phyloP scores from a whole-genome alignment of 352 stramenopile genomes.

The Phytophthora palmivora region DNA sequence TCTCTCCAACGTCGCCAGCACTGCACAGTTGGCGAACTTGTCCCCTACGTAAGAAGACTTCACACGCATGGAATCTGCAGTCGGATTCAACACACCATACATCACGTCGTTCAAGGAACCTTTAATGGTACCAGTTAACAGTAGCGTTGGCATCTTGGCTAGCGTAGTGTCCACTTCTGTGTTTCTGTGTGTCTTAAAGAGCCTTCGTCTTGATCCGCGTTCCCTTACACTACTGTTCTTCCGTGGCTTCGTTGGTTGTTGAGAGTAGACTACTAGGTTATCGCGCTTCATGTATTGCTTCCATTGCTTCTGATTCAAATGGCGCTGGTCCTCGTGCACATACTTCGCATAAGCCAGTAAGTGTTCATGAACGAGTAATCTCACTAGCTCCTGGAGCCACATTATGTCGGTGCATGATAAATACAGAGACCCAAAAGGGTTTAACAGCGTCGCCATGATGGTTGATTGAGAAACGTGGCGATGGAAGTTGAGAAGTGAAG shows the following conservation, averaged over 20 bases:
- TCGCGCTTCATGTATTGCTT: conserved; percentile 28
- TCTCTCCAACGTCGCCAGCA: conserved; percentile 41
- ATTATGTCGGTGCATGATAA: conserved; percentile 27
- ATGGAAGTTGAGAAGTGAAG: conserved; percentile 27
- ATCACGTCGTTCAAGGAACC: conserved; percentile 47
- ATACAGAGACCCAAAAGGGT: conserved; percentile 31
- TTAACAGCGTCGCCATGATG: conserved; percentile 8
- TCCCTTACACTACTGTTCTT: conserved; percentile 20
- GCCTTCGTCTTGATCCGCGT: conserved; percentile 1
- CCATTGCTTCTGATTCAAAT: conserved; percentile 26
- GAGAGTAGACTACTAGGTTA: conserved; percentile 29
- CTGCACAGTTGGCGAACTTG: conserved; percentile 43
- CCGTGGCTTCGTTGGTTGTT: conserved; percentile 9
- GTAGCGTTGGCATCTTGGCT: conserved; percentile 33
- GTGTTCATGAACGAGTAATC: conserved; percentile 29
- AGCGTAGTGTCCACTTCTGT: conserved; percentile 7
- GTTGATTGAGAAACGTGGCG: background rate
- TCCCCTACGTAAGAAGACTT: conserved; percentile 56
- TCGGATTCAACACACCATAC: conserved; percentile 48
- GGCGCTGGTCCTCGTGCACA: conserved; percentile 26
- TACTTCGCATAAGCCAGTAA: conserved; percentile 26
- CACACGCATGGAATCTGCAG: conserved; percentile 37
- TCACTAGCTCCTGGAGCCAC: conserved; percentile 33
- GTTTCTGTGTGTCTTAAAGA: conserved; percentile 16
- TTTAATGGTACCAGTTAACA: conserved; percentile 40